Conservation (phyloP, 768 basidiomycete species). For the Terana coerulea region DNA sequence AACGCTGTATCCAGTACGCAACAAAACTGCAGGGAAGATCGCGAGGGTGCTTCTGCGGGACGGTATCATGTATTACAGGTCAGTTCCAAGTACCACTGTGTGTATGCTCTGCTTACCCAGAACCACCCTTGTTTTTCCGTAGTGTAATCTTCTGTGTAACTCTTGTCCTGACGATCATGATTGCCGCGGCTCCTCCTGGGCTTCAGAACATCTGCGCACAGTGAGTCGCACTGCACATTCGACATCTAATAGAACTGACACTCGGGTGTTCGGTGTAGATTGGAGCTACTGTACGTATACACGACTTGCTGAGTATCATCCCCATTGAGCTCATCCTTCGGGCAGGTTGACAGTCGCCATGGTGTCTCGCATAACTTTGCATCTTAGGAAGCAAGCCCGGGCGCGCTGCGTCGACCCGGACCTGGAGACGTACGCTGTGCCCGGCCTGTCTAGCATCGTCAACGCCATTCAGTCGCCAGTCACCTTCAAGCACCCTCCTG, state of each 20-base stretch:
- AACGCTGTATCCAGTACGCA: slow-evolving; percentile 21
- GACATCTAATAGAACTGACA: too few relatives aligned
- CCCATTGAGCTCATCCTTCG: too few relatives aligned
- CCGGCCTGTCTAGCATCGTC: background rate
- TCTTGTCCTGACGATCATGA: slow-evolving; percentile 36
- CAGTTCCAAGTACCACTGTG: too few relatives aligned
- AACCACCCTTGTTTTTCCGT: background rate
- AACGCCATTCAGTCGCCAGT: slow-evolving; percentile 3
- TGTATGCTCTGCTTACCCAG: too few relatives aligned
- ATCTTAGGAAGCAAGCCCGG: slow-evolving; percentile 39
- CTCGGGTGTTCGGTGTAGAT: too few relatives aligned
- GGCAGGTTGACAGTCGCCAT: slow-evolving; percentile 46
- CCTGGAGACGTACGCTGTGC: background rate
- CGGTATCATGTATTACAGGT: slow-evolving; percentile 35
- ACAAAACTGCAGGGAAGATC: slow-evolving; percentile 18
- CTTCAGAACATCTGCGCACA: slow-evolving; percentile 35
- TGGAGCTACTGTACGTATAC: slow-evolving; percentile 38
- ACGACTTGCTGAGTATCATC: too few relatives aligned
- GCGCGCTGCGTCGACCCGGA: background rate
- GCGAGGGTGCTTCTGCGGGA: slow-evolving; percentile 26
- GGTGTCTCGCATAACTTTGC: slow-evolving; percentile 67
- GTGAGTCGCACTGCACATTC: too few relatives aligned
- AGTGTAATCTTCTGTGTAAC: slow-evolving; percentile 38
- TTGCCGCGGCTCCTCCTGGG: slow-evolving; percentile 25
- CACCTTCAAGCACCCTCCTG: too few relatives aligned